Conservation (phyloP, 1,139 yeast species). For the Geotrichum macrosporum region DNA sequence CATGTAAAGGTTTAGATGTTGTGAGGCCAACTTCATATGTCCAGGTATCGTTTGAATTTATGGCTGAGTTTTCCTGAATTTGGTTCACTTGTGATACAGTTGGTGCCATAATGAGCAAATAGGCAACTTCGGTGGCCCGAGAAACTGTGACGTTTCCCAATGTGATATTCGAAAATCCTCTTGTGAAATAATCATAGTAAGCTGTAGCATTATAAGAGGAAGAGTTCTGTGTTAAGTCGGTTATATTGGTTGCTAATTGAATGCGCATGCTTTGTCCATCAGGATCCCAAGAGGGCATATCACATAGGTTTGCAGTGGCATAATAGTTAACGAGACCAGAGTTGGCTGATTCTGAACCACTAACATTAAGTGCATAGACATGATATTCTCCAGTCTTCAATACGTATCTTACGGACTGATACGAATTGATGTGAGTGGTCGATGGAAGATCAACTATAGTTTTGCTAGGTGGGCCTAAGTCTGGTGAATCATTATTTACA, state of each 20-base stretch:
- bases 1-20: constrained; percentile 59
- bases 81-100: constrained; percentile 4
- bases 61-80: background rate
- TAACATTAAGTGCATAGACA: constrained; percentile 26
- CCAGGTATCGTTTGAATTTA: constrained; percentile 30
- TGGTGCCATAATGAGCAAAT: constrained; percentile 28
- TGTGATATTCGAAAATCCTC: constrained; percentile 33
- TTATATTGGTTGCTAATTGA: constrained; percentile 14
- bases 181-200: constrained; percentile 8
- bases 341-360: constrained; percentile 18
- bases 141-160: constrained; percentile 13
- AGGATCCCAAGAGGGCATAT: constrained; percentile 24
- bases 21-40: constrained; percentile 66
- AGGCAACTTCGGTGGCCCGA: constrained; percentile 17
- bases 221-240: constrained; percentile 2
- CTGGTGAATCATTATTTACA: background rate
- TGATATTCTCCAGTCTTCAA: constrained; percentile 33
- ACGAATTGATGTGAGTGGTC: constrained; percentile 26
- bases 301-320: constrained; percentile 17
- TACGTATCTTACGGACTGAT: constrained; percentile 28
- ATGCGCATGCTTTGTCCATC: constrained; percentile 17
- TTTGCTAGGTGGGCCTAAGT: constrained; percentile 13
- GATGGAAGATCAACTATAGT: constrained; percentile 5
- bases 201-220: background rate
- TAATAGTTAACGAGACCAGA: constrained; percentile 19